A percentile compares a stretch with the other conserved stretches of the same genome.
These are phyloP conservation scores for Nothomitra cinnamomea DNA, from an alignment of 2,329 filamentous ascomycete genomes.

Conservation along the genomic window DNA sequence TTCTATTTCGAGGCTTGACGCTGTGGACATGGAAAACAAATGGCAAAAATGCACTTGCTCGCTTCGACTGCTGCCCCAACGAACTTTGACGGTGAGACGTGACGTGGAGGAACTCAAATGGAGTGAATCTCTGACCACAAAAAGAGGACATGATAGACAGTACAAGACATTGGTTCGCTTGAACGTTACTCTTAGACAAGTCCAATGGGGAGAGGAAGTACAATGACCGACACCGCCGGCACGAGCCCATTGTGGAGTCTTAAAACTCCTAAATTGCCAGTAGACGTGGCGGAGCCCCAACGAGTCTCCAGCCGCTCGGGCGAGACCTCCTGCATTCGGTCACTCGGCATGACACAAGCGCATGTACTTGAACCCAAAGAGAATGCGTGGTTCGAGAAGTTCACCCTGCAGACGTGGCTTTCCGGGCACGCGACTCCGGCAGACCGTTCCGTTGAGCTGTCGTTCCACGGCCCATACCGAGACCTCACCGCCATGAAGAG, in stretches of 20 bases:
- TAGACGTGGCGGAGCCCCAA: constrained; percentile 1
- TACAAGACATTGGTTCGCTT: not conserved
- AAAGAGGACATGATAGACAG: not conserved
- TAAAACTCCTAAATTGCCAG: not conserved
- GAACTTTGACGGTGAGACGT: not conserved
- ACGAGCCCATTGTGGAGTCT: not conserved
- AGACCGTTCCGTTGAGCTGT: constrained; percentile 5
- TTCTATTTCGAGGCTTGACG: constrained; percentile 1
- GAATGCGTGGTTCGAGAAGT: too few relatives aligned
- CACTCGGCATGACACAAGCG: too few relatives aligned
- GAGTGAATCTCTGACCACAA: not conserved
- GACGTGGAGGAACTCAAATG: not conserved
- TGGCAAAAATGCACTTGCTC: constrained; percentile 4
- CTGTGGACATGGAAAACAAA: not conserved
- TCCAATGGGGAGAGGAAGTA: not conserved
- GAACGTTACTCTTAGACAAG: not conserved
- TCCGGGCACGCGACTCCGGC: constrained; percentile 2
- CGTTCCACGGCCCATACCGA: not conserved
- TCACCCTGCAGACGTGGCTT: constrained; percentile 3
- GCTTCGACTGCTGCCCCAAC: not conserved
- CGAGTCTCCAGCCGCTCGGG: not conserved
- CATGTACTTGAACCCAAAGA: too few relatives aligned
- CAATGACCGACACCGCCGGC: not conserved
- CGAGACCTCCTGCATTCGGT: too few relatives aligned
- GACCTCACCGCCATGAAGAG: too few relatives aligned